phyloP scores from a whole-genome alignment of 192 early-diverging fungal species.

The Linnemannia zychae region DNA sequence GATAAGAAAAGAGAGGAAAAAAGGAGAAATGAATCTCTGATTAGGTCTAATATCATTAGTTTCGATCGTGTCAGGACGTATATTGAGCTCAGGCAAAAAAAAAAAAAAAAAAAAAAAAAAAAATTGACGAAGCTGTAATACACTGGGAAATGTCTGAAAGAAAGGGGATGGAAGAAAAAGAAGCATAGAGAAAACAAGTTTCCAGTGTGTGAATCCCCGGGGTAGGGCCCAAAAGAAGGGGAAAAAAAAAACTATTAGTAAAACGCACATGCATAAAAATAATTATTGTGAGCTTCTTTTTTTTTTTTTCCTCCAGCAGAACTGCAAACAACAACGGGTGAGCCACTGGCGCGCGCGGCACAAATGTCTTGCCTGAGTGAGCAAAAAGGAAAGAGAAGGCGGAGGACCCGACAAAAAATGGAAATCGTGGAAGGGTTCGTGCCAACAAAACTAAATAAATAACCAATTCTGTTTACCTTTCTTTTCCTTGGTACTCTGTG shows the following conservation, averaged over 20 bases:
- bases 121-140: background rate
- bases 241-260: background rate
- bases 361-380: background rate
- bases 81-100: background rate
- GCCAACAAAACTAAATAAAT: background rate
- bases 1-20: too few species aligned
- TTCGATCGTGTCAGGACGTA: too few species aligned
- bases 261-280: too few species aligned
- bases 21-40: too few species aligned
- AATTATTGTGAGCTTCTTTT: too few species aligned
- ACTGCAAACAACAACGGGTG: too few species aligned
- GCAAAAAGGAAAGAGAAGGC: background rate
- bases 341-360: too few species aligned
- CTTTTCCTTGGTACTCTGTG: background rate
- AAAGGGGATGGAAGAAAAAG: too few species aligned
- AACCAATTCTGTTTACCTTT: background rate
- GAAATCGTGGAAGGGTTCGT: conserved; percentile 6
- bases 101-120: conserved; percentile 16
- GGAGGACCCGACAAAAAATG: conserved; percentile 1
- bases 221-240: background rate
- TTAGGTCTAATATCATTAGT: too few species aligned
- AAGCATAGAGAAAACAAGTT: background rate
- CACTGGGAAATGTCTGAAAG: too few species aligned
- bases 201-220: background rate
- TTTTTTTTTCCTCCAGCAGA: too few species aligned